Conservation (phyloP, 179 eudicot genomes). For the Camellia oleifera region DNA sequence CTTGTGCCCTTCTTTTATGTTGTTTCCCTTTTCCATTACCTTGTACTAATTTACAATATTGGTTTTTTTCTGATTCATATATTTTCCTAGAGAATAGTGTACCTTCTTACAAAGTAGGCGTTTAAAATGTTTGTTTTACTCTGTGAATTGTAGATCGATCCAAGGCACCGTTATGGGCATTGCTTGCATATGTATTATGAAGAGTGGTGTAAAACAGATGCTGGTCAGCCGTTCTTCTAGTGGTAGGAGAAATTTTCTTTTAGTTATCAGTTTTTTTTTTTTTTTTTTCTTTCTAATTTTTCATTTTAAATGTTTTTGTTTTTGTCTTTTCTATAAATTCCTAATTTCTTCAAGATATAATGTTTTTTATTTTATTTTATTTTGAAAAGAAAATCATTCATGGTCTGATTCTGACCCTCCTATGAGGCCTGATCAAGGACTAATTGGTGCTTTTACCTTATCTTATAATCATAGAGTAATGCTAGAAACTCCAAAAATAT, state of each 20-base stretch:
- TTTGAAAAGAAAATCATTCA: not conserved
- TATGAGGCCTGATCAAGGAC: not conserved
- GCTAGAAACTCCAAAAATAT: too few relatives aligned
- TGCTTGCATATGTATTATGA: constrained; percentile 74
- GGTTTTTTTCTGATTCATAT: not conserved
- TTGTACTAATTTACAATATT: not conserved
- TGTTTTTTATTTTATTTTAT: not conserved
- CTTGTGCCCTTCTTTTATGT: not conserved
- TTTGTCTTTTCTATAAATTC: not conserved
- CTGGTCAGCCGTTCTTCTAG: constrained; percentile 91
- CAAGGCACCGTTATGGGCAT: constrained; percentile 97
- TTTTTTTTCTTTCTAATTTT: not conserved
- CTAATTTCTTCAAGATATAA: not conserved
- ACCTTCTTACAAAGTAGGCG: not conserved
- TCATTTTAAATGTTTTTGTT: not conserved
- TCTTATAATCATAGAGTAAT: not conserved
- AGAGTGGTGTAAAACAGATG: constrained; percentile 61
- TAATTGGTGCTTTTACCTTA: not conserved
- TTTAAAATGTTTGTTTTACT: not conserved
- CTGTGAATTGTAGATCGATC: constrained; percentile 65
- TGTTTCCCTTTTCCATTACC: not conserved
- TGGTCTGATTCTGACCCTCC: not conserved
- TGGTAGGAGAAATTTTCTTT: constrained; percentile 49
- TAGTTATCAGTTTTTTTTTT: not conserved
- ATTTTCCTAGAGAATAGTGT: not conserved